Evolutionary conservation across 176 grass and related monocot genomes (phyloP), one percentile per base, ranked within the genome.

Genomic region (Tillandsia fasciculata): DNA sequence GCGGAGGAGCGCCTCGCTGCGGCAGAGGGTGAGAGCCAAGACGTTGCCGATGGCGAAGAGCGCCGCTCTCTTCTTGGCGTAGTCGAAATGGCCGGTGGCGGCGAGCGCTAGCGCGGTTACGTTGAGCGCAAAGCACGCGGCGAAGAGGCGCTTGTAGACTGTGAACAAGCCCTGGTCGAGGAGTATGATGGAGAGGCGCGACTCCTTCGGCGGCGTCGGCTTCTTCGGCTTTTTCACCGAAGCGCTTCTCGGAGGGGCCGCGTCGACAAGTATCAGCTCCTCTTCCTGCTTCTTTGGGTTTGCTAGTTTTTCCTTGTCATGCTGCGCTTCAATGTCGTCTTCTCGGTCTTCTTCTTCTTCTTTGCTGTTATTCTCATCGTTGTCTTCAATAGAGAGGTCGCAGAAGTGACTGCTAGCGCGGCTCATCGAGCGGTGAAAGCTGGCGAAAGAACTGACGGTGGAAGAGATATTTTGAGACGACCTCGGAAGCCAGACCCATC

Each of bases 81-180:
- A 88, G 0, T 53, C 71, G 67, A 91, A 91, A 68, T 27, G 76
- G 1, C 82, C 72, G 12, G 79, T 63, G 1, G 72, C 53, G 3
- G 89, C 85, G n/a, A 82, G 70, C 22, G 51, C 53, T 11, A 91
- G 28, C 12, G 12, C 82, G 42, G 50, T 48, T 0, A 75, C 33
- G 69, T 91, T 91, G 3, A 88, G 29, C 9, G 12, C 54, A 33
- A 83, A 47, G 52, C 75, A 91, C 13, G 80, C 66, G 9, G 53
- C 10, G 76, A 88, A 88, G 54, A 91, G 85, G 12, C 79, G 73
- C 76, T 92, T 92, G 85, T 92, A 92, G 51, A 92, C 85, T 15
- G 89, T 92, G 79, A 92, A 92, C 69, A 92, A 10, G 13, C 85
- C 85, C 71, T 92, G 81, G 74, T 87, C 88, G 1, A 87, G 79